These are phyloP conservation scores for Catunica adiposa DNA, from an alignment of 2,329 filamentous ascomycete genomes.

Conservation along the genomic window DNA sequence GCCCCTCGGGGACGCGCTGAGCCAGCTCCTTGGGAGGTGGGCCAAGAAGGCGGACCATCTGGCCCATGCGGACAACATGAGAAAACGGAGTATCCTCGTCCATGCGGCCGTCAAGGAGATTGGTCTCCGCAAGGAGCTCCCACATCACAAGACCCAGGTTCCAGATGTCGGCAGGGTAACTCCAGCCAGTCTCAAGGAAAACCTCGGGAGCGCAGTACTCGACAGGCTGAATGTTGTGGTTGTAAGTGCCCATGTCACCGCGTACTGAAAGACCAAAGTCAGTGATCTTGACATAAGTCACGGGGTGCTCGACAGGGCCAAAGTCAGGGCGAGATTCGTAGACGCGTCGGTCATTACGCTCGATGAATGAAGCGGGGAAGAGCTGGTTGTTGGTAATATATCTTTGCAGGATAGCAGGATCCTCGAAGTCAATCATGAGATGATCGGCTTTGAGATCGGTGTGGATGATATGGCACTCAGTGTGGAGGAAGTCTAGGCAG, in stretches of 20 bases:
- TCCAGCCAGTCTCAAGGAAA: constrained; percentile 20
- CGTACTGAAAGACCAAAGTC: constrained; percentile 20
- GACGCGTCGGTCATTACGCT: constrained; percentile 17
- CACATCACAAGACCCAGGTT: constrained; percentile 20
- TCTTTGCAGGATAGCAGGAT: constrained; percentile 16
- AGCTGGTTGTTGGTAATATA: constrained; percentile 17
- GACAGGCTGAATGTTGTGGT: constrained; percentile 19
- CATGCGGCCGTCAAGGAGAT: constrained; percentile 17
- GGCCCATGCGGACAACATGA: constrained; percentile 18
- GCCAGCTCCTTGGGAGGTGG: constrained; percentile 18
- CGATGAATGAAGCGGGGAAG: constrained; percentile 17
- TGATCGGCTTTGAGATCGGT: constrained; percentile 29
- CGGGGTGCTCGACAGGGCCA: constrained; percentile 16
- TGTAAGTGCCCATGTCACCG: constrained; percentile 16
- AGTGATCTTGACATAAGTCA: constrained; percentile 16
- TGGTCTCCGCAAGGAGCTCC: constrained; percentile 20
- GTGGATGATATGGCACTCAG: constrained; percentile 27
- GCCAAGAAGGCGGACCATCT: constrained; percentile 20
- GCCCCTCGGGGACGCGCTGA: constrained; percentile 14
- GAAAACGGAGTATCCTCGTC: constrained; percentile 16
- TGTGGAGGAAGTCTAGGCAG: constrained; percentile 27
- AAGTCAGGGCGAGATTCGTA: constrained; percentile 16
- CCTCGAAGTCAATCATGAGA: constrained; percentile 16
- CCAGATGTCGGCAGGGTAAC: constrained; percentile 20
- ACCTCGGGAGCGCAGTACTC: constrained; percentile 21